phyloP scores from a whole-genome alignment of 1,284 basidiomycete genomes.

The Boletus subluridellus region DNA sequence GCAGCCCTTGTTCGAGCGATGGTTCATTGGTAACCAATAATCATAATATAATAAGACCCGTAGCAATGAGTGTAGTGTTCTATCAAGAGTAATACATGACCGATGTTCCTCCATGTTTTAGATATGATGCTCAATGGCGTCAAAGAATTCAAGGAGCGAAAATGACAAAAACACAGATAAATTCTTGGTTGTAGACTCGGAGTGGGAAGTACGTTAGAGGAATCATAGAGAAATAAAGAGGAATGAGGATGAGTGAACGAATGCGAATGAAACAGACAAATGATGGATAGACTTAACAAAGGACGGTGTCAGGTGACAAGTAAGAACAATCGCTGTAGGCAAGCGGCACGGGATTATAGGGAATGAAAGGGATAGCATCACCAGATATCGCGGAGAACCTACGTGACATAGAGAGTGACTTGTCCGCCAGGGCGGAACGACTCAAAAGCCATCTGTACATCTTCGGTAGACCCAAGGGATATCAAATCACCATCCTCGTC shows the following conservation, averaged over 20 bases:
- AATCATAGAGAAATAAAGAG: constrained; percentile 7
- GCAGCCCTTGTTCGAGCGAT: background rate
- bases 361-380: constrained; percentile 3
- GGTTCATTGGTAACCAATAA: constrained; percentile 19
- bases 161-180: constrained; percentile 10
- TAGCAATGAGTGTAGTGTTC: constrained; percentile 39
- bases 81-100: constrained; percentile 37
- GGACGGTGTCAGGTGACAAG: constrained; percentile 5
- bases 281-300: constrained; percentile 18
- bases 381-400: constrained; percentile 15
- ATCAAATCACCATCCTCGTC: constrained; percentile 92
- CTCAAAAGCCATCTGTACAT: constrained; percentile 88
- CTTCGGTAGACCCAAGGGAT: constrained; percentile 81
- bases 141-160: constrained; percentile 17
- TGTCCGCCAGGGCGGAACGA: constrained; percentile 68
- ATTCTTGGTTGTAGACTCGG: background rate
- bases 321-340: constrained; percentile 21
- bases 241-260: constrained; percentile 21
- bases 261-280: constrained; percentile 19
- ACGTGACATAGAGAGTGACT: constrained; percentile 73
- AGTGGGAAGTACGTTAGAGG: constrained; percentile 19
- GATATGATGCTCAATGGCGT: constrained; percentile 24
- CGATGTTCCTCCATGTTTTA: constrained; percentile 38
- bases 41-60: constrained; percentile 28
- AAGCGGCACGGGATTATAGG: constrained; percentile 3